Base-by-base conservation (phyloP, 768 basidiomycete genomes). In the Suillus cothurnatus region DNA sequence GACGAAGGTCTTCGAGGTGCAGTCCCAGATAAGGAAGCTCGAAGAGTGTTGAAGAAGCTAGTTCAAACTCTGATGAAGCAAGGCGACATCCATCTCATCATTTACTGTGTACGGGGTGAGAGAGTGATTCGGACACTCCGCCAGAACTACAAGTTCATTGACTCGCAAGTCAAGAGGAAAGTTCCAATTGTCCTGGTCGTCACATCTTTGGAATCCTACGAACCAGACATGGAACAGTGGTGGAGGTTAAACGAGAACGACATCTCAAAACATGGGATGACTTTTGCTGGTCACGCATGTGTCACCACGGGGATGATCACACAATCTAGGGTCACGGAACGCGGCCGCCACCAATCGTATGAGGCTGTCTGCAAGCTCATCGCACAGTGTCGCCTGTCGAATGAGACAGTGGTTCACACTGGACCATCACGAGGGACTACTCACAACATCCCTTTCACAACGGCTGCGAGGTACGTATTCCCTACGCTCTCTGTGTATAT, bases 221-320 rank as follows among this genome's bases (percentile, higher is more conserved):
- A 75, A 8, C 34, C 26, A 3, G 70, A 72, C 21, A 79, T 79
- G 73, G 73, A 74, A 0, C 67, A 70, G 55, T 83, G 82, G 82
- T 82, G 81, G 81, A 57, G 41, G 4, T 61, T 61, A 39, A 81
- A 81, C 58, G 69, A 76, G 60, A 64, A 62, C 45, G 66, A 64
- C 3, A 75, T 83, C 61, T 69, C 67, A 49, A 64, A 59, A 31
- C 67, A 75, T 60, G 72, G 72, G 43, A 47, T 47, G 45, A 23
- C 45, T 2, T 47, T 47, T 23, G 12, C n/a, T 14, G 45, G 45
- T 2, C 45, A 47, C 45, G 45, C 45, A n/a, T 47, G 45, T 47
- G 11, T 47, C 45, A 47, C 45, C n/a, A 23, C 45, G 69, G 74
- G 15, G 5, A 50, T 15, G 23, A 50, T 7, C 23, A 14, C 49